Evolutionary conservation across 2,329 filamentous ascomycete genomes (phyloP).

Genomic region (Aureobasidium sp.): DNA sequence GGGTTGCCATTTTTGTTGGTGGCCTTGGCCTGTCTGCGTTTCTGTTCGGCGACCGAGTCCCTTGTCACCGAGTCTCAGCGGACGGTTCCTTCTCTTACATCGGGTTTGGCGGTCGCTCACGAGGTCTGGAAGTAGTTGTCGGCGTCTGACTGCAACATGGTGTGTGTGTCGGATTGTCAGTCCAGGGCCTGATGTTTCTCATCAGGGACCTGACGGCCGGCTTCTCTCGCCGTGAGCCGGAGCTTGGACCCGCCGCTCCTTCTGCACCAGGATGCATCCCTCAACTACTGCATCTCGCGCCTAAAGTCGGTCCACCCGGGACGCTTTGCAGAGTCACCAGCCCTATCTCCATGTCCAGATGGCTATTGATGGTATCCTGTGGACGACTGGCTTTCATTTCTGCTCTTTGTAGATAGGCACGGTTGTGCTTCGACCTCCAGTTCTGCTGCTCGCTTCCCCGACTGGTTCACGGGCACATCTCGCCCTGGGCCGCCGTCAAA

Average conservation of each 20-base stretch:
- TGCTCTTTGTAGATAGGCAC: neutral
- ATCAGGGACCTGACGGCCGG: neutral
- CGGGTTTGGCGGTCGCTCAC: constrained; percentile 45
- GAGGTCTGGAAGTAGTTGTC: constrained; percentile 91
- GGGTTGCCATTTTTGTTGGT: constrained; percentile 83
- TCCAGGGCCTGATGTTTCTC: constrained; percentile 48
- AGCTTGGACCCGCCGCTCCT: constrained; percentile 6
- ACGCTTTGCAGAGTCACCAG: neutral
- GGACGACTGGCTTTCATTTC: neutral
- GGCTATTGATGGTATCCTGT: neutral
- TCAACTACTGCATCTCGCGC: neutral
- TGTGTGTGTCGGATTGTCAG: constrained; percentile 25
- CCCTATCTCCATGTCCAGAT: neutral
- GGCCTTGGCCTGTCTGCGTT: constrained; percentile 61
- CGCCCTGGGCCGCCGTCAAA: neutral
- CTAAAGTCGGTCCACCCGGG: neutral
- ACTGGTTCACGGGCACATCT: neutral
- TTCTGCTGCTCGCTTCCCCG: neutral
- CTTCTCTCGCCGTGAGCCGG: neutral
- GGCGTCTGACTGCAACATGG: constrained; percentile 45
- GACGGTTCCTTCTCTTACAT: neutral
- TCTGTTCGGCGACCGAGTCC: constrained; percentile 44
- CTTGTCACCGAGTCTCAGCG: constrained; percentile 29
- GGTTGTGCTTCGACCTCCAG: neutral
- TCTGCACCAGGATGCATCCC: neutral